phyloP scores from a whole-genome alignment of 768 basidiomycete genomes.

The Sporobolomyces phaffii region DNA sequence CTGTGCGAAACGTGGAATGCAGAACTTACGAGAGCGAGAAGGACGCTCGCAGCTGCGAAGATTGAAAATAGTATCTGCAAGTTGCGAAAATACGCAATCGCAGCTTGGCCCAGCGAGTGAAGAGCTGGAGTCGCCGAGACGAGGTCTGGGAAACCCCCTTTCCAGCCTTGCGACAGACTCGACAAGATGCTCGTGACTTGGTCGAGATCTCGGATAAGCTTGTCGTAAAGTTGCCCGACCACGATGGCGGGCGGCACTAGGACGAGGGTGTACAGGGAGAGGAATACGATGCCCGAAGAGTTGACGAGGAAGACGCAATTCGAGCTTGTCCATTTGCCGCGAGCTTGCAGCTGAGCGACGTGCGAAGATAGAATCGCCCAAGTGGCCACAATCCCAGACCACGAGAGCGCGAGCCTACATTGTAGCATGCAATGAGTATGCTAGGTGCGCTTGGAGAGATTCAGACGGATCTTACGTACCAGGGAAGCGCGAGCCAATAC shows the following conservation, averaged over 20 bases:
- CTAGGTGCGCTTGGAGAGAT: background rate
- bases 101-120: background rate
- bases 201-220: background rate
- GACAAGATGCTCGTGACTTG: background rate
- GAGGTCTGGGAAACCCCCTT: background rate
- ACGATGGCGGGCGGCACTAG: slow-evolving; percentile 1
- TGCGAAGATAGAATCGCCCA: slow-evolving; percentile 5
- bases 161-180: background rate
- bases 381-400: background rate
- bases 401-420: slow-evolving; percentile 3
- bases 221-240: background rate
- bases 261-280: background rate
- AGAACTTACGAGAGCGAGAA: background rate
- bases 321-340: background rate
- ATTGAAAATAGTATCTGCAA: background rate
- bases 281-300: background rate
- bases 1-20: background rate
- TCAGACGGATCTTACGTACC: background rate
- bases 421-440: background rate
- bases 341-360: background rate
- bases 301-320: background rate
- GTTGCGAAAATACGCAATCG: background rate
- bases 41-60: background rate
- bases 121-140: background rate
- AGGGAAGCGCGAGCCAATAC: slow-evolving; percentile 3